Evolutionary conservation across 495 filamentous ascomycete genomes (phyloP), one percentile per base, ranked within the genome.

Genomic region (Tuber magnatum): DNA sequence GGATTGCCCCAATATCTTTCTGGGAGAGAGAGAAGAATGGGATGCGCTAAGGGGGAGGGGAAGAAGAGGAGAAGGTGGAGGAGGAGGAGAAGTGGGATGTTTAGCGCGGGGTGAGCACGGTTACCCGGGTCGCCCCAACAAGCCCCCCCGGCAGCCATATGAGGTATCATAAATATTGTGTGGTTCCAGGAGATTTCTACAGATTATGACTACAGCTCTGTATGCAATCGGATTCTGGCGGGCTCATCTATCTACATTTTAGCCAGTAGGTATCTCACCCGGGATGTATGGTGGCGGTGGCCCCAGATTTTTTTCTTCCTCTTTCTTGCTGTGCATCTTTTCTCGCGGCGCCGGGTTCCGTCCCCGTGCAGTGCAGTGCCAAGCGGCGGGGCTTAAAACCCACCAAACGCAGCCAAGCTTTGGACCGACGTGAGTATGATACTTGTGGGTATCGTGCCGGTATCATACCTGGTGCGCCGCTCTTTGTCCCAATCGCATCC

Each of bases 131-230:
- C n/a, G 51, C 16, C 51, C 51, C 51, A 28, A 14, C 51, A 61
- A 61, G 7, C 16, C 32, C n/a, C 35, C 35, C 16, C 28, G 12
- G 56, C 3, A 68, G 81, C 75, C 51, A 77, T 51, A 48, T 61
- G 73, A 80, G 56, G 74, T 77, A n/a, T n/a, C n/a, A n/a, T n/a
- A 76, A 65, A 65, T 65, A 65, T 65, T 65, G 28, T 65, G 51
- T 69, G 76, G 75, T 77, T 73, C 78, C 72, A 80, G 76, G 78
- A 80, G 77, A 74, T 70, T 46, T 46, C 69, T 72, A 76, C 71
- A 72, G 39, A 80, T 79, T 68, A 61, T 43, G 56, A 65, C 56
- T 65, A 65, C 56, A 35, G 32, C 28, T 65, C 56, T 65, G 28
- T 65, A 65, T 65, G 56, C 28, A 65, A 65, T 35, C 18, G 56